Conservation (phyloP, 805 yeast genomes). For the Ogataea ramenticola region DNA sequence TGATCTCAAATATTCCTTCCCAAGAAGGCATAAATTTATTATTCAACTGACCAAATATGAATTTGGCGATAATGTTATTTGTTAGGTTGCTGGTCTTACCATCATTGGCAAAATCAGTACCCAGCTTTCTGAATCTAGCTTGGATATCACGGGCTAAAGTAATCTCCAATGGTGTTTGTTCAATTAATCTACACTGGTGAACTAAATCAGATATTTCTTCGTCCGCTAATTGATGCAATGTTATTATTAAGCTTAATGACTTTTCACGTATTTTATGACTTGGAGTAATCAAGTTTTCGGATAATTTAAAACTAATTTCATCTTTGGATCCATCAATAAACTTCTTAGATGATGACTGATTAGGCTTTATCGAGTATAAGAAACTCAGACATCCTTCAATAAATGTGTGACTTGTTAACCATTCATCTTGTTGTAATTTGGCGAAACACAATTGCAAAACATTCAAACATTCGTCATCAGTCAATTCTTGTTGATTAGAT, state of each 20-base stretch:
- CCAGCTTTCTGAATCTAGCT: constrained; percentile 57
- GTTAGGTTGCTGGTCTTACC: constrained; percentile 13
- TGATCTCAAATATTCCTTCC: constrained; percentile 62
- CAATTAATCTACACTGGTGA: constrained; percentile 50
- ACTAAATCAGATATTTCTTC: constrained; percentile 16
- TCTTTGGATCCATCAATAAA: constrained; percentile 10
- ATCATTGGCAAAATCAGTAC: constrained; percentile 30
- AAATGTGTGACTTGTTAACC: constrained; percentile 29
- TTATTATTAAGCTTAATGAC: constrained; percentile 34
- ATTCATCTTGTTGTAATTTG: background rate
- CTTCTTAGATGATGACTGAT: constrained; percentile 1
- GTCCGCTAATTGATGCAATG: constrained; percentile 29
- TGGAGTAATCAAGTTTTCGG: constrained; percentile 38
- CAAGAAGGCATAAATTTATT: constrained; percentile 80
- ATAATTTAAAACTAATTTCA: constrained; percentile 15
- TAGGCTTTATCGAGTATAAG: constrained; percentile 7
- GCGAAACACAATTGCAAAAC: constrained; percentile 7
- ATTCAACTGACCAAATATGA: constrained; percentile 62
- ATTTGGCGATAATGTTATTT: constrained; percentile 34
- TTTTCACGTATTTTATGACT: constrained; percentile 41
- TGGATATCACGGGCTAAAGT: constrained; percentile 68
- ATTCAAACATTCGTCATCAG: constrained; percentile 7
- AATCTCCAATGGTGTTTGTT: constrained; percentile 64
- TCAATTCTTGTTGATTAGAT: constrained; percentile 15
- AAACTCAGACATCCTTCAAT: constrained; percentile 28